phyloP scores from a whole-genome alignment of 148 eudicot species.

The Heliosperma pusillum region DNA sequence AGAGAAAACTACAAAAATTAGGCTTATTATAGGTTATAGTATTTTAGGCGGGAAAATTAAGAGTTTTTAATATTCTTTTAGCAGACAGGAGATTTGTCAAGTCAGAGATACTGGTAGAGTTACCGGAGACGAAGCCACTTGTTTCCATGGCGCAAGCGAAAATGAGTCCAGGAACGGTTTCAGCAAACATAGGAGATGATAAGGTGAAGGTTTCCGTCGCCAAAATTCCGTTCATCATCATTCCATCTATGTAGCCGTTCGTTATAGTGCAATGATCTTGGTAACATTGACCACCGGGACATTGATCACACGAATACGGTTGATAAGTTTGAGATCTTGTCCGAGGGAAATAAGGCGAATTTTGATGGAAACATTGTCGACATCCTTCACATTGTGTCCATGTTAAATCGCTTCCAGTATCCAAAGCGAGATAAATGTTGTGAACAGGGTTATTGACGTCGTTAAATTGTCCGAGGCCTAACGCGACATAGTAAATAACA shows the following conservation, averaged over 20 bases:
- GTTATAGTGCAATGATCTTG: neutral
- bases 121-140: neutral
- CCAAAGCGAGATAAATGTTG: neutral
- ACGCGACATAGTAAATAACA: neutral
- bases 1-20: too few relatives aligned
- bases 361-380: neutral
- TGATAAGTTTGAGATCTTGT: neutral
- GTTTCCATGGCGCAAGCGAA: neutral
- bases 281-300: neutral
- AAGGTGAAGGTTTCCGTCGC: neutral
- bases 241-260: neutral
- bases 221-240: neutral
- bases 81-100: too few relatives aligned
- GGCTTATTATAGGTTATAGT: too few relatives aligned
- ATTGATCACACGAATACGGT: neutral
- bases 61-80: too few relatives aligned
- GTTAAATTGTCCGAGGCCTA: neutral
- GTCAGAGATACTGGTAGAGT: too few relatives aligned
- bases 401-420: neutral
- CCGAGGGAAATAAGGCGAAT: neutral
- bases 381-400: slow-evolving; percentile 5
- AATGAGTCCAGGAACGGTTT: neutral
- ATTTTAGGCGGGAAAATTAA: too few relatives aligned
- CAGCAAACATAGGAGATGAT: neutral
- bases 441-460: neutral